Conservation (phyloP, 257 asterid species). For the Dorcoceras hygrometricum region DNA sequence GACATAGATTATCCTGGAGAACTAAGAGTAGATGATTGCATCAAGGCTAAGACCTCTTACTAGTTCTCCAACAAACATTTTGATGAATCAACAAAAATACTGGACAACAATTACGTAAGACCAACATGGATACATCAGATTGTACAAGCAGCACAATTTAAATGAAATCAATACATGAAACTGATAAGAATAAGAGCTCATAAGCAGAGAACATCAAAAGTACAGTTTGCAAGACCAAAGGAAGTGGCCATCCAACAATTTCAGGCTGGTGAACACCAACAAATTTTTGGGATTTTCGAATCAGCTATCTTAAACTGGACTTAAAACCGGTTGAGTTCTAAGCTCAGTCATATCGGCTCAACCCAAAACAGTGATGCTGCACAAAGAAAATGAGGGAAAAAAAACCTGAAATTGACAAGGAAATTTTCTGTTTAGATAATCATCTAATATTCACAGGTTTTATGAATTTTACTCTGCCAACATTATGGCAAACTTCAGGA, state of each 20-base stretch:
- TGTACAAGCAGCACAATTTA: neutral
- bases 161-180: slow-evolving; percentile 13
- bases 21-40: neutral
- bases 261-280: slow-evolving; percentile 6
- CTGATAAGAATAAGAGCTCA: neutral
- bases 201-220: neutral
- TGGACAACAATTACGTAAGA: neutral
- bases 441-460: neutral
- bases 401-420: neutral
- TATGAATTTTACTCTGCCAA: neutral
- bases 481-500: neutral
- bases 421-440: too few species aligned
- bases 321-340: neutral
- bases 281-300: slow-evolving; percentile 1
- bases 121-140: neutral
- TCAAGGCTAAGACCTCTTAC: neutral
- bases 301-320: neutral
- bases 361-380: neutral
- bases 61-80: neutral
- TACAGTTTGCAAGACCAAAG: neutral
- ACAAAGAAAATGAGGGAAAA: neutral
- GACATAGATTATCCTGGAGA: neutral
- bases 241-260: slow-evolving; percentile 9
- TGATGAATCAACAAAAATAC: neutral
- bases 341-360: neutral